phyloP scores from a whole-genome alignment of 2,329 filamentous ascomycete genomes.

The Fusarium pseudonygamai region DNA sequence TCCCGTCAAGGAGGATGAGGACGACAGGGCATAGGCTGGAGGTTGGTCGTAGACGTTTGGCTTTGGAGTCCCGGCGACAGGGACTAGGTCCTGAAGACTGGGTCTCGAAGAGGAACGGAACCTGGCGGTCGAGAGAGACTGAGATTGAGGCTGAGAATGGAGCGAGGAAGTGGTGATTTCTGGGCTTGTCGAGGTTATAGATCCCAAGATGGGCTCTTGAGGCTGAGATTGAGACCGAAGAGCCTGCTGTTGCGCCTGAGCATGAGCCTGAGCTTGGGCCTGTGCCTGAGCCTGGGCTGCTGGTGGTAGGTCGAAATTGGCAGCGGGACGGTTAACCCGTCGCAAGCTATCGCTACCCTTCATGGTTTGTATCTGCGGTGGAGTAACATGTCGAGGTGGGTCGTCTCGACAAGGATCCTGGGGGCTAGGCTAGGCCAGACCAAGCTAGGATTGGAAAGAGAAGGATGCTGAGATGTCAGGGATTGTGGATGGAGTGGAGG shows the following conservation, averaged over 20 bases:
- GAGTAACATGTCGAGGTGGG: conserved; percentile 44
- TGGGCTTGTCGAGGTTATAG: conserved; percentile 3
- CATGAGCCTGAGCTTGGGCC: conserved; percentile 9
- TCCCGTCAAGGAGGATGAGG: conserved; percentile 29
- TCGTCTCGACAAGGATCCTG: conserved; percentile 34
- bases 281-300: conserved; percentile 1
- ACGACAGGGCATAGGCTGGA: conserved; percentile 30
- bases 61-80: conserved; percentile 20
- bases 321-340: conserved; percentile 36
- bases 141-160: conserved; percentile 14
- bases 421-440: conserved; percentile 16
- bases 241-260: conserved; percentile 15
- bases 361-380: conserved; percentile 41
- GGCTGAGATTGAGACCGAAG: conserved; percentile 28
- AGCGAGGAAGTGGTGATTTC: conserved; percentile 9
- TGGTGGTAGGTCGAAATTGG: conserved; percentile 40
- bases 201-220: conserved; percentile 7
- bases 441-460: conserved; percentile 12
- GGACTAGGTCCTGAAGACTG: conserved; percentile 34
- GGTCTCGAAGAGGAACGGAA: conserved; percentile 38
- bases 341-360: conserved; percentile 42
- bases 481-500: conserved; percentile 21
- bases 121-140: conserved; percentile 30
- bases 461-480: conserved; percentile 24
- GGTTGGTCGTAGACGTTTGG: conserved; percentile 23